phyloP scores from a whole-genome alignment of 2,329 filamentous ascomycete genomes.

The Cercospora sp. region DNA sequence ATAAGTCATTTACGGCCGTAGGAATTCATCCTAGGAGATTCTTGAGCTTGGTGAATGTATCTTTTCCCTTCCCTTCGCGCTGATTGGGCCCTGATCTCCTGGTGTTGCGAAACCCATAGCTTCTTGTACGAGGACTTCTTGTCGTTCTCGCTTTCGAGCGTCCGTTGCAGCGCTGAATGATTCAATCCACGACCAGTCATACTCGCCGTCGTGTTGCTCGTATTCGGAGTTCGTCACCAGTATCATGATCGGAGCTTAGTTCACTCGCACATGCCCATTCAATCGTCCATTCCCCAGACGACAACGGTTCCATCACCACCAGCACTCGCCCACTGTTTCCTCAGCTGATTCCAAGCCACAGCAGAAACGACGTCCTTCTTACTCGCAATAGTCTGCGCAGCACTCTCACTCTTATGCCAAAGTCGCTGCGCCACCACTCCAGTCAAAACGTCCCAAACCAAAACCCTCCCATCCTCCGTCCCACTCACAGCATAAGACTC shows the following conservation, averaged over 20 bases:
- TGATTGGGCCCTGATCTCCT: constrained; percentile 45
- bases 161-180: constrained; percentile 30
- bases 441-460: constrained; percentile 81
- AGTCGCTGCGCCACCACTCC: constrained; percentile 68
- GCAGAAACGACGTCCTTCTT: constrained; percentile 50
- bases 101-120: constrained; percentile 53
- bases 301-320: constrained; percentile 50
- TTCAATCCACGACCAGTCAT: constrained; percentile 45
- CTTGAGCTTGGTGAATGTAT: constrained; percentile 48
- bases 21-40: constrained; percentile 51
- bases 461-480: constrained; percentile 72
- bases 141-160: constrained; percentile 56
- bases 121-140: constrained; percentile 57
- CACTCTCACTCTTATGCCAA: constrained; percentile 41
- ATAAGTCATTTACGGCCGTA: neutral
- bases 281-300: constrained; percentile 36
- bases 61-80: constrained; percentile 35
- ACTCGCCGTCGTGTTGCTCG: constrained; percentile 46
- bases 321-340: constrained; percentile 52
- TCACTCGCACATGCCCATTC: neutral
- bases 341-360: constrained; percentile 49
- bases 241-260: neutral
- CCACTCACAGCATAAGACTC: constrained; percentile 80
- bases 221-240: constrained; percentile 3
- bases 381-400: constrained; percentile 38